Evolutionary conservation across 2,329 filamentous ascomycete genomes (phyloP), one percentile per base, ranked within the genome.

Genomic region (Pestalotiopsis sp.): DNA sequence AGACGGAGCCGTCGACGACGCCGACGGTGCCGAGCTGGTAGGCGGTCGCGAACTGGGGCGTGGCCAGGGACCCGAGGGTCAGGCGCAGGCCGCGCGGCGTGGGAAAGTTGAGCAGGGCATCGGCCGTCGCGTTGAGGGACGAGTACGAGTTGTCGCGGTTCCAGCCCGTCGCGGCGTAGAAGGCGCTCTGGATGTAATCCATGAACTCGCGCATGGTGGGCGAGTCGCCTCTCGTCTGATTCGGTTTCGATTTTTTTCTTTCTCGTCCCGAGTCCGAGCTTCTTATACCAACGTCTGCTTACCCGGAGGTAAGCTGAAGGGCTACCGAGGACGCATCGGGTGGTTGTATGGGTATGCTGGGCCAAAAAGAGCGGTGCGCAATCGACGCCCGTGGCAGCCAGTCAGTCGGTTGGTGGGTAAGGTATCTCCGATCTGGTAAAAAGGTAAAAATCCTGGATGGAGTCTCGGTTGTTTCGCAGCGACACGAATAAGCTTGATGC

Each of bases 1-100:
- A 97, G 68, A 99, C 88, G n/a, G 94, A 97, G 78, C 96, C 96
- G 82, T 98, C 95, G 65, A 99, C 95, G 45, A 97, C 87, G 69
- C 95, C 96, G 17, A 97, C 88, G 57, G 92, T 97, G 70, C 94
- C 94, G 59, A 99, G 88, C 57, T 93, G 92, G 81, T 99, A 99
- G 49, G 94, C 95, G 17, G 95, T 97, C 27, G 95, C 95, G 76
- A 98, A 98, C 80, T 97, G 94, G 9, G 94, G 92, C 20, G 95
- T 95, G 7, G 95, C 93, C 38, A 99, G 91, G 7, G 96, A 97
- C 7, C 95, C 97, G 68, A 98, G 88, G 68, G 94, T 93, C 66
- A 99, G 85, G 70, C 93, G 92, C 62, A 98, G 83, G 66, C 96
- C 94, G 49, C 90, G 89, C 2, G 96, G 96, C 0, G 94, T 95